phyloP scores from a whole-genome alignment of 1,139 yeast species.

The Saccharomyces hybrid region DNA sequence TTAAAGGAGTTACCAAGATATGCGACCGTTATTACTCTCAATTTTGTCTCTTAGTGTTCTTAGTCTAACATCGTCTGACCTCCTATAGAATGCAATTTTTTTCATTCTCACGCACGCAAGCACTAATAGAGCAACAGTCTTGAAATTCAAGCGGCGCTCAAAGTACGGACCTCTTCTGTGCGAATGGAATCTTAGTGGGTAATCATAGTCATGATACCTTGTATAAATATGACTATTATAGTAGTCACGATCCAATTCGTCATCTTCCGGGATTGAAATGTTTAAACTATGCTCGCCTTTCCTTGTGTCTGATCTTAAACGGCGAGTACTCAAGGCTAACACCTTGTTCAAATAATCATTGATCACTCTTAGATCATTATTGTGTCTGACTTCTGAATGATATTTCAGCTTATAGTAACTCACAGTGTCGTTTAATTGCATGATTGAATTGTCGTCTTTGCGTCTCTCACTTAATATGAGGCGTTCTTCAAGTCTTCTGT shows the following conservation, averaged over 20 bases:
- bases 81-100: constrained; percentile 18
- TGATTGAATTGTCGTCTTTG: constrained; percentile 5
- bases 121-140: constrained; percentile 25
- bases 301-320: constrained; percentile 24
- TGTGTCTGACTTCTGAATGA: constrained; percentile 25
- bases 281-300: constrained; percentile 23
- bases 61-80: constrained; percentile 24
- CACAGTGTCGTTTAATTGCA: neutral
- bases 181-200: neutral
- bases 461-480: constrained; percentile 3
- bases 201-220: constrained; percentile 2
- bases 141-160: constrained; percentile 11
- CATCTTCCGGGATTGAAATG: constrained; percentile 2
- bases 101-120: constrained; percentile 26
- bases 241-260: neutral
- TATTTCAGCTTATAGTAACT: constrained; percentile 26
- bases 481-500: constrained; percentile 17
- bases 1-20: constrained; percentile 19
- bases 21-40: constrained; percentile 18
- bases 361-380: constrained; percentile 27
- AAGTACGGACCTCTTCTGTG: constrained; percentile 1
- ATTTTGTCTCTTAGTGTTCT: constrained; percentile 25
- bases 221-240: constrained; percentile 1
- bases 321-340: constrained; percentile 27
- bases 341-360: constrained; percentile 29